Evolutionary conservation across 148 eudicot genomes (phyloP).

Genomic region (Dysphania ambrosioides): DNA sequence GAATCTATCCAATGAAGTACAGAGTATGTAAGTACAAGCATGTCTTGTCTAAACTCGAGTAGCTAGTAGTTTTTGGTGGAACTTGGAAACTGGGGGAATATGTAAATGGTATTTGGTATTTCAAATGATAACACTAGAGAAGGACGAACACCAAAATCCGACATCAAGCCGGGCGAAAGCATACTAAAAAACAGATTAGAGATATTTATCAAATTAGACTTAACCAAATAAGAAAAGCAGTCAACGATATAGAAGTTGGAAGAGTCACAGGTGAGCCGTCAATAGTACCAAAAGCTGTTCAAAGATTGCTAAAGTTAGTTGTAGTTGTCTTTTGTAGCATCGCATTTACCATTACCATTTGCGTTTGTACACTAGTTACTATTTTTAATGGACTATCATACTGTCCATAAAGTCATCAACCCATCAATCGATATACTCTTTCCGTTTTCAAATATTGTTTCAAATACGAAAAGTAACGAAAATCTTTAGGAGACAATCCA

Average conservation of each 20-base stretch:
- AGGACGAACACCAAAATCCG: background rate
- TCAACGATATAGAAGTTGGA: conserved; percentile 17
- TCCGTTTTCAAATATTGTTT: too few relatives aligned
- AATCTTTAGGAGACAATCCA: too few relatives aligned
- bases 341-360: background rate
- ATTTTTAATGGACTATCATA: too few relatives aligned
- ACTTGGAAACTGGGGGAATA: conserved; percentile 1
- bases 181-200: background rate
- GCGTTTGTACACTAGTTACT: too few relatives aligned
- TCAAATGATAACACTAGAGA: background rate
- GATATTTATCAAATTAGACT: background rate
- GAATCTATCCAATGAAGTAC: too few relatives aligned
- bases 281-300: conserved; percentile 18
- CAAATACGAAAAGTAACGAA: too few relatives aligned
- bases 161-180: too few relatives aligned
- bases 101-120: background rate
- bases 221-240: conserved; percentile 7
- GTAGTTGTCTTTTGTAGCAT: conserved; percentile 7
- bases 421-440: too few relatives aligned
- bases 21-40: too few relatives aligned
- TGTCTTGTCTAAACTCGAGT: background rate
- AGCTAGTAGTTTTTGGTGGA: background rate
- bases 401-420: too few relatives aligned
- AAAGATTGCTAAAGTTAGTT: background rate
- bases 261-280: conserved; percentile 11